These are phyloP conservation scores for Pythium plurisporium DNA, from an alignment of 352 stramenopile genomes.

Conservation along the genomic window DNA sequence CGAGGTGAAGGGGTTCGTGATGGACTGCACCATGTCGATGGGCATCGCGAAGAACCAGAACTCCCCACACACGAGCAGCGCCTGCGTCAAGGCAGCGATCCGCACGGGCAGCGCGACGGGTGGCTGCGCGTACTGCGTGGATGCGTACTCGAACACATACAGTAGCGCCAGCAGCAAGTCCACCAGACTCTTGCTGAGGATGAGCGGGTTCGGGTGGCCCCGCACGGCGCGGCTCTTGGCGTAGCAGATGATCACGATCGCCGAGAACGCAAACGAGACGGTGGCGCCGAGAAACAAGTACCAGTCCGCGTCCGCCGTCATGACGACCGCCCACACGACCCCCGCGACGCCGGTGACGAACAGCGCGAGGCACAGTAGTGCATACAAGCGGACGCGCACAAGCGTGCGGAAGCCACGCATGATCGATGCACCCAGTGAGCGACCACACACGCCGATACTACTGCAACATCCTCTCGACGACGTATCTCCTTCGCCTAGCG, in stretches of 20 bases:
- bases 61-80: constrained; percentile 75
- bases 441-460: neutral
- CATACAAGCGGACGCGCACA: neutral
- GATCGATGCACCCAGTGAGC: neutral
- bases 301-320: constrained; percentile 22
- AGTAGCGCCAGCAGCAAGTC: constrained; percentile 65
- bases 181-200: constrained; percentile 85
- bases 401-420: neutral
- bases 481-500: neutral
- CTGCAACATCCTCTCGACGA: neutral
- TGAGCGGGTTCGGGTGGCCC: constrained; percentile 77
- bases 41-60: constrained; percentile 90
- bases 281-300: constrained; percentile 68
- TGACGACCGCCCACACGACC: constrained; percentile 16
- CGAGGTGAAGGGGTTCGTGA: constrained; percentile 88
- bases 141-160: constrained; percentile 73
- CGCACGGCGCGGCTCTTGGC: constrained; percentile 45
- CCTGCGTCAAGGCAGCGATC: constrained; percentile 64
- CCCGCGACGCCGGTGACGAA: constrained; percentile 9
- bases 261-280: constrained; percentile 65
- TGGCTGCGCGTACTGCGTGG: constrained; percentile 51
- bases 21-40: constrained; percentile 86
- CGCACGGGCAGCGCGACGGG: constrained; percentile 55
- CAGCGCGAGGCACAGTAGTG: constrained; percentile 4
- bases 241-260: constrained; percentile 74